Conservation (phyloP, 2,329 filamentous ascomycete species). For the Nannizziopsis arthrosporioides region DNA sequence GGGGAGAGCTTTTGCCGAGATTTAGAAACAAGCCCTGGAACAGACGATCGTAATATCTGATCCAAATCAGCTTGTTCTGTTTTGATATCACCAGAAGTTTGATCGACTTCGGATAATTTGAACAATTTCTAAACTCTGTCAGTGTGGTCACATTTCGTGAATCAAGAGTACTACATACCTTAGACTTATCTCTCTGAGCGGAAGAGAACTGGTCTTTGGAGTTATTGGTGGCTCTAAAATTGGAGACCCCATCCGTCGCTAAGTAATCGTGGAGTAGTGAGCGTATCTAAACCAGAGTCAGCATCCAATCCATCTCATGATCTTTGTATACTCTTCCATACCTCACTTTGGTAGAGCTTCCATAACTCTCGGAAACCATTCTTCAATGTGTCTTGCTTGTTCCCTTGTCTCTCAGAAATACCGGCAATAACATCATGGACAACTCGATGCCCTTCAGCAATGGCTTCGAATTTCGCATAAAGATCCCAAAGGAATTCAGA, state of each 20-base stretch:
- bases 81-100: conserved; percentile 65
- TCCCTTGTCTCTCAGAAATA: conserved; percentile 70
- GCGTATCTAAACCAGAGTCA: conserved; percentile 47
- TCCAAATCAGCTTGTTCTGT: conserved; percentile 83
- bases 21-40: conserved; percentile 77
- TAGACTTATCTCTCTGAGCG: conserved; percentile 38
- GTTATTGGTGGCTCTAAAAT: conserved; percentile 43
- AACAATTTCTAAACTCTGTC: conserved; percentile 54
- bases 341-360: conserved; percentile 94
- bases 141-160: background rate
- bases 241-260: conserved; percentile 72
- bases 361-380: conserved; percentile 92
- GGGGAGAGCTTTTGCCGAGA: conserved; percentile 41
- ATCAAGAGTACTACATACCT: conserved; percentile 22
- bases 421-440: conserved; percentile 85
- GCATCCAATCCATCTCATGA: background rate
- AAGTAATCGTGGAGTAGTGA: conserved; percentile 92
- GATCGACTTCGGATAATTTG: conserved; percentile 64
- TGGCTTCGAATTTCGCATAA: conserved; percentile 94
- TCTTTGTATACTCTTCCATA: conserved; percentile 18
- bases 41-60: conserved; percentile 76
- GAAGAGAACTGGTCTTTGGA: conserved; percentile 40
- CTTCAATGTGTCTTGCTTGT: conserved; percentile 53
- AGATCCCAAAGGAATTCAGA: conserved; percentile 84
- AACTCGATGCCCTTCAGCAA: conserved; percentile 86